Percentiles rank a stretch among this genome's conserved stretches.
Evolutionary conservation across 768 basidiomycete species (phyloP).

Genomic region (Solioccasus polychromus): DNA sequence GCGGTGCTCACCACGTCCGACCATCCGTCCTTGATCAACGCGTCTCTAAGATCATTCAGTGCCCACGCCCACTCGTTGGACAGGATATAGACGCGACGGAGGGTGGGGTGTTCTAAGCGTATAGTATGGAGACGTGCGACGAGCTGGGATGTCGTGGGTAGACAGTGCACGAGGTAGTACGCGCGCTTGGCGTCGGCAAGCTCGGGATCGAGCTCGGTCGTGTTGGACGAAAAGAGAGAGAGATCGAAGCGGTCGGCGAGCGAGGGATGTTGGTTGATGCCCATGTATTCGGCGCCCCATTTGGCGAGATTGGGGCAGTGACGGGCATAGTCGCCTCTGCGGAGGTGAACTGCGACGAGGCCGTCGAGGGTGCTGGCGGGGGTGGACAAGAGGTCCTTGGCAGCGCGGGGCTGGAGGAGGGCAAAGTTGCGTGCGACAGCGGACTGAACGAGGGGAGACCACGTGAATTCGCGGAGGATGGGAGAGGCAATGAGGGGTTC

Average conservation of each 20-base stretch:
- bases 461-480: conserved; percentile 46
- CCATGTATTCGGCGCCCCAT: conserved; percentile 47
- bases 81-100: conserved; percentile 44
- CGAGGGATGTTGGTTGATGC: conserved; percentile 45
- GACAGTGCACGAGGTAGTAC: conserved; percentile 28
- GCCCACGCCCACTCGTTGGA: conserved; percentile 51
- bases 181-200: conserved; percentile 1
- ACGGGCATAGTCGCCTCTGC: conserved; percentile 56
- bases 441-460: conserved; percentile 50
- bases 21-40: conserved; percentile 49
- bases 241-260: conserved; percentile 40
- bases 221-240: conserved; percentile 3
- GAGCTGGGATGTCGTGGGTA: conserved; percentile 41
- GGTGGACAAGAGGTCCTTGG: conserved; percentile 17
- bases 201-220: too few relatives aligned
- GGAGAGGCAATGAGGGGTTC: conserved; percentile 45
- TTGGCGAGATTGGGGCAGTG: conserved; percentile 51
- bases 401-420: conserved; percentile 36
- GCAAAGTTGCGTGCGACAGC: conserved; percentile 50
- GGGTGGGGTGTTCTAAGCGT: conserved; percentile 27
- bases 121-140: conserved; percentile 38
- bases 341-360: conserved; percentile 54
- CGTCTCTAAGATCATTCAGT: conserved; percentile 36
- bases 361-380: conserved; percentile 34
- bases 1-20: conserved; percentile 41